Evolutionary conservation across 768 basidiomycete genomes (phyloP), one percentile per base, ranked within the genome.

Genomic region (Mycena capillaripes): DNA sequence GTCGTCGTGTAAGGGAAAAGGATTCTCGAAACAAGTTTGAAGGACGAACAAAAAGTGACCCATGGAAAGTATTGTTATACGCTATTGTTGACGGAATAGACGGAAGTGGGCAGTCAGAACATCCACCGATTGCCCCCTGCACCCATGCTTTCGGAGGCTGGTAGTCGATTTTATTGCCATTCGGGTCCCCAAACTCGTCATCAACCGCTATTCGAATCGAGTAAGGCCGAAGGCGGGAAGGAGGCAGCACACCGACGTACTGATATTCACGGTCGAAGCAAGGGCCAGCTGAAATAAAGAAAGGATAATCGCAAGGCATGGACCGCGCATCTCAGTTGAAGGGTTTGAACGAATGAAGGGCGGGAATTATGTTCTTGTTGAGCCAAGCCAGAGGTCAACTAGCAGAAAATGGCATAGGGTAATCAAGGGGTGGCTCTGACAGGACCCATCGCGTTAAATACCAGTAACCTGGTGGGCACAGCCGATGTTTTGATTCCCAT

Each of bases 351-450:
- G 62, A 72, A 68, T 29, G 66, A 62, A 64, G 44, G 64, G 50
- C 38, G 12, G 34, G 34, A 46, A 42, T 25, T 58, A 58, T 58
- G n/a, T n/a, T n/a, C 56, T 38, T 38, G 25, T 40, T 60, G 50
- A 48, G 62, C 71, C 70, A 55, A 52, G 53, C 58, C 56, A 63
- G 32, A 70, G 58, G 52, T 66, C 66, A 73, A 66, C 65, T 56
- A 56, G 53, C 46, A 71, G 58, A 27, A 55, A 29, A 23, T 42
- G 59, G 67, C 66, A 75, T 75, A 30, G 29, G 30, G n/a, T 17
- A 64, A 69, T 70, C 65, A 58, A 46, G 46, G 63, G 56, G 42
- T 7, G 30, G 12, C 4, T 29, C 44, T 32, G 14, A 44, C 44
- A 19, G 34, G 44, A 29, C 17, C 40, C 60, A 50, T 46, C 42